A percentile compares a stretch with the other conserved stretches of the same genome.
These are phyloP conservation scores for Starmerella vitae DNA, from an alignment of 805 yeast species.

Conservation along the genomic window DNA sequence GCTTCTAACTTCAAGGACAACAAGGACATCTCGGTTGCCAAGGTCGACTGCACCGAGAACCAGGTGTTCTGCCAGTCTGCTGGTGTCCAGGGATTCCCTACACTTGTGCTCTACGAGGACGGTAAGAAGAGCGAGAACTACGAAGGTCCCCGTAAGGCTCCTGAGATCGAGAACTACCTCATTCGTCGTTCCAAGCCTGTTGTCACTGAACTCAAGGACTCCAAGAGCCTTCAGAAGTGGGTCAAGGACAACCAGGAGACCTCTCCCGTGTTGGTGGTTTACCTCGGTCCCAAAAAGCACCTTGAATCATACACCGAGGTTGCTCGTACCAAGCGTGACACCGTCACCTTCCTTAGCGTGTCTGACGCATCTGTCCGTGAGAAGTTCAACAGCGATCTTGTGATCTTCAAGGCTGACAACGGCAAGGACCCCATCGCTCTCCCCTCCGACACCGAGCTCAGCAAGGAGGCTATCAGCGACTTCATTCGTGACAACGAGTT, in stretches of 20 bases:
- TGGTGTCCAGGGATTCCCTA: constrained; percentile 68
- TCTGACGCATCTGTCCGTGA: constrained; percentile 30
- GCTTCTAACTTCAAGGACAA: constrained; percentile 14
- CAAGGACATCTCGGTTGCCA: constrained; percentile 38
- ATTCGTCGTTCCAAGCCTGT: constrained; percentile 69
- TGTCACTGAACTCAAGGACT: constrained; percentile 38
- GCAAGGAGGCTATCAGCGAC: constrained; percentile 30
- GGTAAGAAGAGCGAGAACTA: constrained; percentile 44
- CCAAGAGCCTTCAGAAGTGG: constrained; percentile 39
- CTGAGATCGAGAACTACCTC: constrained; percentile 67
- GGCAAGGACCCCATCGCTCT: constrained; percentile 18
- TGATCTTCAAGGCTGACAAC: constrained; percentile 31
- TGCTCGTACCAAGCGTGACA: constrained; percentile 55
- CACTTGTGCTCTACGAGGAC: constrained; percentile 55
- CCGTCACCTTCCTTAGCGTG: constrained; percentile 40
- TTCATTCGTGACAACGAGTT: constrained; percentile 51
- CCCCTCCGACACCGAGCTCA: constrained; percentile 22
- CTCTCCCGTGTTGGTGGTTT: constrained; percentile 34
- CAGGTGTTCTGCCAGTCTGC: constrained; percentile 54
- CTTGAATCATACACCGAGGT: constrained; percentile 48
- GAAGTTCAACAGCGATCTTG: constrained; percentile 32
- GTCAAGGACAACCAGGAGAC: constrained; percentile 23
- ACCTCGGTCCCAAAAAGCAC: constrained; percentile 34
- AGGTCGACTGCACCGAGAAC: constrained; percentile 80
- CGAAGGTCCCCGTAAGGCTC: constrained; percentile 73